phyloP scores from a whole-genome alignment of 768 basidiomycete genomes.

The Cystobasidium ongulense region DNA sequence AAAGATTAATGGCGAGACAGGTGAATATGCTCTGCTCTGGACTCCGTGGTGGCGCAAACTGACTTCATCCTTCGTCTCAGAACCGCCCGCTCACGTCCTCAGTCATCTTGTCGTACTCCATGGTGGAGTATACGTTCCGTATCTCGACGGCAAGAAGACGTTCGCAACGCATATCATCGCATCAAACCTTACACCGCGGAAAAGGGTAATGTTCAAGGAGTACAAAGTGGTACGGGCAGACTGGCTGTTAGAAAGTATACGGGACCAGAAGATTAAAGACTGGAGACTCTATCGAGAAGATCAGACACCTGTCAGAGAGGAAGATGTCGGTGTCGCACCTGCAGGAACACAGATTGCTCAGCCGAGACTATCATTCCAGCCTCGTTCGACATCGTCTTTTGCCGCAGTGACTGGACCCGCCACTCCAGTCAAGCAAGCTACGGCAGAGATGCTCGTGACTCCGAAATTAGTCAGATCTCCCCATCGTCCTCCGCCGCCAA shows the following conservation, averaged over 20 bases:
- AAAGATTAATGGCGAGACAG: slow-evolving; percentile 82
- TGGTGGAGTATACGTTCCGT: slow-evolving; percentile 75
- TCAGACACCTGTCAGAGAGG: slow-evolving; percentile 10
- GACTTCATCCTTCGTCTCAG: slow-evolving; percentile 25
- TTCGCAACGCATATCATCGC: slow-evolving; percentile 87
- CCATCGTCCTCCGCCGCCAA: slow-evolving; percentile 16
- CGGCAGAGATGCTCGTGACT: not conserved
- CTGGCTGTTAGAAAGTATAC: slow-evolving; percentile 78
- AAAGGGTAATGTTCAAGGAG: slow-evolving; percentile 74
- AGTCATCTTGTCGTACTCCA: slow-evolving; percentile 69
- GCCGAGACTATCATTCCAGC: slow-evolving; percentile 1
- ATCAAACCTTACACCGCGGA: slow-evolving; percentile 77
- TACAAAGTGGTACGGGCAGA: slow-evolving; percentile 84
- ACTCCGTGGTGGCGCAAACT: not conserved
- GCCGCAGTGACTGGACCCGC: not conserved
- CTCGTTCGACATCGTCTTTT: not conserved
- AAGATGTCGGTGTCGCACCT: slow-evolving; percentile 5
- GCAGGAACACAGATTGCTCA: slow-evolving; percentile 25
- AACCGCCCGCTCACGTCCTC: slow-evolving; percentile 75
- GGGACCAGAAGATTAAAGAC: slow-evolving; percentile 59
- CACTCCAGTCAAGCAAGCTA: not conserved
- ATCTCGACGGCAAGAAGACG: slow-evolving; percentile 64
- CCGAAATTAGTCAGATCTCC: not conserved
- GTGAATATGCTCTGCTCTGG: not conserved
- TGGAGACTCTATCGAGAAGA: slow-evolving; percentile 62